Evolutionary conservation across 495 filamentous ascomycete species (phyloP), one percentile per base, ranked within the genome.

Genomic region (Neurospora sp.): DNA sequence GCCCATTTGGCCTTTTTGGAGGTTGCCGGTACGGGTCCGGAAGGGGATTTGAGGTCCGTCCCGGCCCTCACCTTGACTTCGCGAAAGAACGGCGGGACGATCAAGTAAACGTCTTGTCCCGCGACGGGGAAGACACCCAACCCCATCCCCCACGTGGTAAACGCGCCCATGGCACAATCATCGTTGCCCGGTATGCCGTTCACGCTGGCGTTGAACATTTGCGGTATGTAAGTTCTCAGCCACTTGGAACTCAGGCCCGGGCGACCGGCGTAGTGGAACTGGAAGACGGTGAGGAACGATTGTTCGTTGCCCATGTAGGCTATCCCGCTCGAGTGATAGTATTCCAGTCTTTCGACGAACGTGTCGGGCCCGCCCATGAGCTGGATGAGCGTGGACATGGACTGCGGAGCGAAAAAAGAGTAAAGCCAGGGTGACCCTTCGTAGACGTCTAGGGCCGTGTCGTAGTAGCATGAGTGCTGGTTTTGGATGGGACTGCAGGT

Each of bases 251-350:
- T 91, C 1, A 92, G 82, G 0, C 80, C 91, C 0, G 91, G 91
- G 0, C 91, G 84, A 7, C 88, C 90, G 2, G 86, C 87, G 79
- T 93, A 93, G 81, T 93, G 91, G 79, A 91, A 93, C 79, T 92
- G 90, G 76, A 86, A 93, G 0, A 90, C 85, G 3, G 89, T 86
- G n/a, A 94, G 81, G 74, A 93, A 92, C 5, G 88, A 87, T 42
- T 90, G 91, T 78, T 94, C 91, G 78, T 94, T 91, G 18, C 90
- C 90, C 74, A 93, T 87, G 76, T 93, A 91, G 18, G 88, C 85
- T 16, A 93, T 85, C 0, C 89, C 88, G 27, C 27, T 27, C 0
- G 35, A 35, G 0, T 35, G 35, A 79, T 92, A 87, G 79, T 86
- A 93, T 70, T 85, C 81, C 0, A 94, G 84, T 0, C 91, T 85